Conservation (phyloP, 495 filamentous ascomycete genomes). For the Penicillium ochrochloron region DNA sequence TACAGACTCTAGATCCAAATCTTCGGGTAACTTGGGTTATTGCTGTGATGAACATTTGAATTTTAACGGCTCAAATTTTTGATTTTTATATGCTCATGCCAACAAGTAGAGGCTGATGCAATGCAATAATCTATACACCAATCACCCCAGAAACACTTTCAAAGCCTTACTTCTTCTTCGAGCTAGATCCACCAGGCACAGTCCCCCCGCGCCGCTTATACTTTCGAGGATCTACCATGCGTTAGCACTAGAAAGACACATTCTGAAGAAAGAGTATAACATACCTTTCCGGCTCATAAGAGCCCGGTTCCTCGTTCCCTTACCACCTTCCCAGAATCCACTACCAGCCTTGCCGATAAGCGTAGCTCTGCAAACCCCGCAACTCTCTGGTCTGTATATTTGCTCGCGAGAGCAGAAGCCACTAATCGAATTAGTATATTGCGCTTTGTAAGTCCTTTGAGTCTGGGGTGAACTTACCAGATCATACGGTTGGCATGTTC, state of each 20-base stretch:
- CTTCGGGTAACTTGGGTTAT: no score
- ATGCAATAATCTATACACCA: background rate
- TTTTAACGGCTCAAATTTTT: no score
- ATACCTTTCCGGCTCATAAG: constrained; percentile 71
- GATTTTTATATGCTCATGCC: background rate
- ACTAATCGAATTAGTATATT: constrained; percentile 25
- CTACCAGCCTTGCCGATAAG: constrained; percentile 71
- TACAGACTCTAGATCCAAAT: no score
- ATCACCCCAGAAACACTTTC: background rate
- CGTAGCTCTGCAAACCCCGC: constrained; percentile 72
- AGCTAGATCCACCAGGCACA: constrained; percentile 22
- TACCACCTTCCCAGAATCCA: constrained; percentile 93
- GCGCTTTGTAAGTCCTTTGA: background rate
- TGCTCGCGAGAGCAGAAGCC: constrained; percentile 84
- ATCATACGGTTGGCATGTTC: constrained; percentile 92
- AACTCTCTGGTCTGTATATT: constrained; percentile 80
- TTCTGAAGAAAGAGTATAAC: constrained; percentile 10
- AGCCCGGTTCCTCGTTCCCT: constrained; percentile 73
- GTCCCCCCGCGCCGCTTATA: constrained; percentile 17
- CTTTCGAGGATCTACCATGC: constrained; percentile 17
- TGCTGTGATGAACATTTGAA: no score
- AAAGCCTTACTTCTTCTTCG: constrained; percentile 19
- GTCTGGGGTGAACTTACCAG: constrained; percentile 53
- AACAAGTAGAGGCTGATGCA: background rate
- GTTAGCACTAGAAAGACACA: constrained; percentile 28